Evolutionary conservation across 2,329 filamentous ascomycete species (phyloP).

Genomic region (Hypoxylon sp.): DNA sequence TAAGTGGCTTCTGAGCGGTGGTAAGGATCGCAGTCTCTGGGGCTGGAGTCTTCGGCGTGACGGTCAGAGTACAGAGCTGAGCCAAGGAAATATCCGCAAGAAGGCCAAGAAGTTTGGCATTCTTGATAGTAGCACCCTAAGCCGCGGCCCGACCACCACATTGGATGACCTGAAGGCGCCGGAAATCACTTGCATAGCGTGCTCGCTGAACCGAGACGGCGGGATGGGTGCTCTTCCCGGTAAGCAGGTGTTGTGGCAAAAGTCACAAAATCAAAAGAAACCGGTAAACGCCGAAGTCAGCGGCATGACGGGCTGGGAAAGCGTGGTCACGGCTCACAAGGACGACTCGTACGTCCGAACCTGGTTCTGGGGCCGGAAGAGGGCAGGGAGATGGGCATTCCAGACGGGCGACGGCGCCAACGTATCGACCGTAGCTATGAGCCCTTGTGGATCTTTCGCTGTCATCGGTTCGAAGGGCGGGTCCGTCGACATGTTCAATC

Average conservation of each 20-base stretch:
- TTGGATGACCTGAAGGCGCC: conserved; percentile 85
- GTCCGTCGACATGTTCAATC: conserved; percentile 92
- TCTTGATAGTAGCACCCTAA: conserved; percentile 62
- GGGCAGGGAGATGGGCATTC: conserved; percentile 91
- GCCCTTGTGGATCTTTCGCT: conserved; percentile 92
- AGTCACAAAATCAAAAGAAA: conserved; percentile 69
- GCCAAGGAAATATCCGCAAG: conserved; percentile 86
- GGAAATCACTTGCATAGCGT: conserved; percentile 89
- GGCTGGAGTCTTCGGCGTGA: conserved; percentile 95
- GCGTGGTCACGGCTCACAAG: conserved; percentile 90
- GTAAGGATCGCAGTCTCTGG: conserved; percentile 91
- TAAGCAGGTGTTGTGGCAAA: conserved; percentile 83
- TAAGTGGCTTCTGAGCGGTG: conserved; percentile 93
- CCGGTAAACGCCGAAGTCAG: conserved; percentile 74
- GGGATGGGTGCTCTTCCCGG: conserved; percentile 87
- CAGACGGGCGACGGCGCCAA: conserved; percentile 83
- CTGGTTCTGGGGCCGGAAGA: conserved; percentile 98
- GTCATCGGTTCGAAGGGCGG: conserved; percentile 85
- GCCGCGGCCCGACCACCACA: conserved; percentile 67
- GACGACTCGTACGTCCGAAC: conserved; percentile 86
- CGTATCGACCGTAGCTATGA: conserved; percentile 87
- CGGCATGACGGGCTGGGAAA: conserved; percentile 92
- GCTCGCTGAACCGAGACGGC: conserved; percentile 91
- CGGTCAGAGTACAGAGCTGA: conserved; percentile 91
- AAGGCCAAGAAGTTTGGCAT: conserved; percentile 90